Evolutionary conservation across 2,329 filamentous ascomycete species (phyloP).

Genomic region (Alternaria conjuncta): DNA sequence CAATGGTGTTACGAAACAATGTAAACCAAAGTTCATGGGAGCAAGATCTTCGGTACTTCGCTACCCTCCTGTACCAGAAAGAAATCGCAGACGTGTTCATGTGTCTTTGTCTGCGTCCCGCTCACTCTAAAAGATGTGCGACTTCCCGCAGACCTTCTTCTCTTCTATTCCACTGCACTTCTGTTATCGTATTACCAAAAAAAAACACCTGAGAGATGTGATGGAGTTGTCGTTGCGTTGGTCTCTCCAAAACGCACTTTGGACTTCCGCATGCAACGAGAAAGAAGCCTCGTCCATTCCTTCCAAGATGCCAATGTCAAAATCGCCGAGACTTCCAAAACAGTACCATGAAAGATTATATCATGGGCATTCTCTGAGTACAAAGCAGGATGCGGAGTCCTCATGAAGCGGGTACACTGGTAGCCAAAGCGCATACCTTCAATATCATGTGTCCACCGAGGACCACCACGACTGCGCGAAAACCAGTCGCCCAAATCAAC

Average conservation of each 20-base stretch:
- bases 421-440: neutral
- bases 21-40: neutral
- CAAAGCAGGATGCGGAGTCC: neutral
- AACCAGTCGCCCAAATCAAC: neutral
- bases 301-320: neutral
- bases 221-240: neutral
- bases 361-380: neutral
- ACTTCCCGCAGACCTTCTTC: neutral
- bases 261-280: neutral
- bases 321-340: neutral
- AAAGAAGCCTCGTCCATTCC: neutral
- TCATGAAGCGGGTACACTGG: neutral
- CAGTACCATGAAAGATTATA: rapidly evolving
- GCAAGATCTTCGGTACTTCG: neutral
- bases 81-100: rapidly evolving
- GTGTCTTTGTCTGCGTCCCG: too few species aligned
- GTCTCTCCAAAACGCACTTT: neutral
- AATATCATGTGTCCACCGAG: neutral
- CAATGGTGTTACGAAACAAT: neutral
- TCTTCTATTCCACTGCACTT: neutral
- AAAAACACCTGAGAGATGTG: too few species aligned
- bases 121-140: neutral
- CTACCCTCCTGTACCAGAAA: neutral
- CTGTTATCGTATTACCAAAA: neutral
- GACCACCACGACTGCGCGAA: neutral